phyloP scores from a whole-genome alignment of 805 yeast genomes.

The Saccharomycopsis javanensis region DNA sequence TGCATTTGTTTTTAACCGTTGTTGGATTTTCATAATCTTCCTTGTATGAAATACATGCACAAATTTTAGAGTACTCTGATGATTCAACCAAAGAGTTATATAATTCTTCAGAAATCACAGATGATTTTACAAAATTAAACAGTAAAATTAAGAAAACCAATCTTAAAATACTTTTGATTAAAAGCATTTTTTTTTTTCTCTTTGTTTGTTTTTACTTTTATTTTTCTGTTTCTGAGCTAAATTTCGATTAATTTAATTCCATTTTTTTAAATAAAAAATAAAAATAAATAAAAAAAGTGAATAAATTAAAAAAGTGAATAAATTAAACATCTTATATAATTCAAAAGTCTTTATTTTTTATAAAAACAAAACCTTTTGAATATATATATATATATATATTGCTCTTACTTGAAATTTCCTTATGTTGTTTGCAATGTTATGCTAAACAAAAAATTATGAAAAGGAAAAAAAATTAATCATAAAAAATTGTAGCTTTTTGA shows the following conservation, averaged over 20 bases:
- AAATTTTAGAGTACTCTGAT: slow-evolving; percentile 8
- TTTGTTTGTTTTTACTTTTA: background rate
- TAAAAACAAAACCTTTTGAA: background rate
- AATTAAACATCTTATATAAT: background rate
- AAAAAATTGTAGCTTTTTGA: too few relatives aligned
- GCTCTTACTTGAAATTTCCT: background rate
- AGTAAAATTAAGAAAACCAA: background rate
- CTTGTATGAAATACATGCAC: slow-evolving; percentile 6
- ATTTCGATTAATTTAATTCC: too few relatives aligned
- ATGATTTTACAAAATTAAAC: background rate
- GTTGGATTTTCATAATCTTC: background rate
- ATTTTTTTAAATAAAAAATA: too few relatives aligned
- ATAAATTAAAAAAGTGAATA: background rate
- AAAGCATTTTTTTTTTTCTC: background rate
- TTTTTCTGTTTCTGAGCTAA: background rate
- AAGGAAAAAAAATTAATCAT: background rate
- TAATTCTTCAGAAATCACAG: background rate
- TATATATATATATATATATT: background rate
- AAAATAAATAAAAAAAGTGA: background rate
- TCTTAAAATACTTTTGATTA: background rate
- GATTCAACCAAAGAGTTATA: slow-evolving; percentile 7
- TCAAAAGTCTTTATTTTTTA: too few relatives aligned
- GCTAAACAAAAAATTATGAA: background rate
- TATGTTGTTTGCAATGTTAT: background rate
- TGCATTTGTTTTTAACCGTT: background rate